Evolutionary conservation across 2,329 filamentous ascomycete genomes (phyloP), one percentile per base, ranked within the genome.

Genomic region (Colletotrichum coccodes): DNA sequence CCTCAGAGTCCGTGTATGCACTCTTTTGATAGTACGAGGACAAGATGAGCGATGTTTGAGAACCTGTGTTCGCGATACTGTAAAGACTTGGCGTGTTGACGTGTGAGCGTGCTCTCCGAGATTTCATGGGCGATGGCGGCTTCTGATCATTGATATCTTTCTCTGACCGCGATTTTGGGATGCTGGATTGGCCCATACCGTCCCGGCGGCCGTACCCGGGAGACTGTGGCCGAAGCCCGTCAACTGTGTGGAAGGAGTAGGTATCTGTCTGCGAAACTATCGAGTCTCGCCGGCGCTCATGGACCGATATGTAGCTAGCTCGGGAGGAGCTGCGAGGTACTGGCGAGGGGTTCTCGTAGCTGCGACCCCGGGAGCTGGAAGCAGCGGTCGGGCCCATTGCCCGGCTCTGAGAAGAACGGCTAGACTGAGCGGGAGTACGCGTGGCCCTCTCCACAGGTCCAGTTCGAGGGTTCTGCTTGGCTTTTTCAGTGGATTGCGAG

Each of bases 1-100:
- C 84, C 70, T 85, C 82, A 0, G 81, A 82, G 42, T 84, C 80
- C 23, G 78, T 81, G 68, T 87, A 88, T 0, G 82, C 82, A 60
- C 83, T 85, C 71, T 81, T 84, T 28, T 84, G 81, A 38, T 83
- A 82, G 58, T 84, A 85, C 0, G 85, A 81, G 0, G 86, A 85
- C 8, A 87, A 75, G 0, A 87, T 78, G 6, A 90, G 76, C 0
- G 88, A 89, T 3, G 83, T 81, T 68, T 88, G 84, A 0, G 87
- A 90, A 59, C 83, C 85, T 70, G 85, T 87, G 0, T 87, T 87
- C 23, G 82, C 83, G 3, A 91, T 77, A 4, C 88, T 91, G 74
- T 91, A 91, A 18, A 91, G 85, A 71, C 89, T 91, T 2, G 84
- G 83, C 0, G 82, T 80, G 65, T 84, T 78, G 16, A 77, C 73